Percentiles rank a stretch among this genome's conserved stretches.
Conservation (phyloP, 192 early-diverging fungal species). For the Fimicolochytrium jonesii region DNA sequence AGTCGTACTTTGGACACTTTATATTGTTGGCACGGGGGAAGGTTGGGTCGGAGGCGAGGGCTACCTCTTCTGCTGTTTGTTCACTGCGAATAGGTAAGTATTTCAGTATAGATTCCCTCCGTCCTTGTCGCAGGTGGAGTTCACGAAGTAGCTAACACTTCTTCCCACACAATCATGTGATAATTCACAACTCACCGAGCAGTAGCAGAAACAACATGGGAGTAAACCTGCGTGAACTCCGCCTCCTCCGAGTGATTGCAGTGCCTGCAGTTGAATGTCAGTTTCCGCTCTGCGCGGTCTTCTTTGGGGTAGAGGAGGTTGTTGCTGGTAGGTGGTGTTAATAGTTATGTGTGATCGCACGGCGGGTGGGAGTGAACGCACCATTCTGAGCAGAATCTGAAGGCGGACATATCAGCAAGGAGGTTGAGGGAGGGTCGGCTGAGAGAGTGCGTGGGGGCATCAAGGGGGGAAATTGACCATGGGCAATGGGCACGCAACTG, state of each 20-base stretch:
- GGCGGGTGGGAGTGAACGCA: constrained; percentile 7
- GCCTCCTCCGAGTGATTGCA: constrained; percentile 43
- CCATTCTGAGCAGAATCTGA: constrained; percentile 34
- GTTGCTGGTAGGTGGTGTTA: too few relatives aligned
- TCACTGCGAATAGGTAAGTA: constrained; percentile 23
- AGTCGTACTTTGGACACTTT: constrained; percentile 40
- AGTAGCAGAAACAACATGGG: constrained; percentile 37
- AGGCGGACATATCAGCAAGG: constrained; percentile 21
- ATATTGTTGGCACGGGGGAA: constrained; percentile 36
- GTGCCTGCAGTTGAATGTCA: constrained; percentile 51
- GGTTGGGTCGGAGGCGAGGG: constrained; percentile 50
- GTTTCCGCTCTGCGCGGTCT: constrained; percentile 28
- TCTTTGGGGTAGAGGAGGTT: constrained; percentile 56
- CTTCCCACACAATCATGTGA: not conserved
- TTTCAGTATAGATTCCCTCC: not conserved
- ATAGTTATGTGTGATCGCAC: too few relatives aligned
- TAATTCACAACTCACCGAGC: constrained; percentile 24
- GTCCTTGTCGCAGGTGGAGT: not conserved
- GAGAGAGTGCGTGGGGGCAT: too few relatives aligned
- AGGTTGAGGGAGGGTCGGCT: too few relatives aligned
- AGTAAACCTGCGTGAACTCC: constrained; percentile 38
- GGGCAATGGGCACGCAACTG: too few relatives aligned
- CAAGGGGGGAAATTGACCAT: too few relatives aligned
- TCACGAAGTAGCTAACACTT: not conserved
- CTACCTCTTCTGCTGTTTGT: constrained; percentile 36